Percentiles rank a stretch among this genome's conserved stretches.
Evolutionary conservation across 495 filamentous ascomycete genomes (phyloP).

Genomic region (Penicillium malachiteum): DNA sequence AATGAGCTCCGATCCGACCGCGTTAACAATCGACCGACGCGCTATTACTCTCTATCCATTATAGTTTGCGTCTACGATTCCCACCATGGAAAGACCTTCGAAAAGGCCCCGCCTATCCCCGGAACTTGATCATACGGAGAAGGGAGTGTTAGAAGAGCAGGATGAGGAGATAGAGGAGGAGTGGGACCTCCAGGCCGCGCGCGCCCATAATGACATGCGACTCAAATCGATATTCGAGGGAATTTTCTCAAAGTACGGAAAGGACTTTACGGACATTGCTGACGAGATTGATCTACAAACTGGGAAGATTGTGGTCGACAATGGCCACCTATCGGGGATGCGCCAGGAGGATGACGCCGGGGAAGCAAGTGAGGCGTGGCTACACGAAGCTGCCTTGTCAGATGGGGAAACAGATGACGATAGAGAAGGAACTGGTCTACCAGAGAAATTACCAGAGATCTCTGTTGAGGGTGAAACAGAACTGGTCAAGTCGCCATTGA

Average conservation of each 20-base stretch:
- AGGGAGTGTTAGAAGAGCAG: conserved; percentile 33
- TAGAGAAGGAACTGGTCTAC: neutral
- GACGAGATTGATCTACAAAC: conserved; percentile 80
- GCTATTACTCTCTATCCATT: no score
- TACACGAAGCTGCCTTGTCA: conserved; percentile 8
- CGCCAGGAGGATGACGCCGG: conserved; percentile 50
- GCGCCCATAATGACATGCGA: conserved; percentile 58
- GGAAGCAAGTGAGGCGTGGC: conserved; percentile 19
- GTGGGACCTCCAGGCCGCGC: conserved; percentile 54
- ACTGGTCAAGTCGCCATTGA: neutral
- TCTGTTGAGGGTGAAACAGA: neutral
- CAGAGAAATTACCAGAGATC: neutral
- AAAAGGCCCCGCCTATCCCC: conserved; percentile 57
- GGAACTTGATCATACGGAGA: conserved; percentile 40
- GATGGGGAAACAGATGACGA: neutral
- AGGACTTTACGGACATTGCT: conserved; percentile 75
- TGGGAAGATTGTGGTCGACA: conserved; percentile 77
- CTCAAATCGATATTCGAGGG: conserved; percentile 79
- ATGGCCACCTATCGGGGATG: conserved; percentile 73
- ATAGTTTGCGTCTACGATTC: neutral
- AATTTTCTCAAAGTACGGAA: conserved; percentile 85
- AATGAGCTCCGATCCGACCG: neutral
- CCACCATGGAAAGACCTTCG: conserved; percentile 53
- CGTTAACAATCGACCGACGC: neutral
- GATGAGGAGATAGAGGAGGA: conserved; percentile 31